Base-by-base conservation (phyloP, 768 basidiomycete species). In the Wakefieldia striispora region DNA sequence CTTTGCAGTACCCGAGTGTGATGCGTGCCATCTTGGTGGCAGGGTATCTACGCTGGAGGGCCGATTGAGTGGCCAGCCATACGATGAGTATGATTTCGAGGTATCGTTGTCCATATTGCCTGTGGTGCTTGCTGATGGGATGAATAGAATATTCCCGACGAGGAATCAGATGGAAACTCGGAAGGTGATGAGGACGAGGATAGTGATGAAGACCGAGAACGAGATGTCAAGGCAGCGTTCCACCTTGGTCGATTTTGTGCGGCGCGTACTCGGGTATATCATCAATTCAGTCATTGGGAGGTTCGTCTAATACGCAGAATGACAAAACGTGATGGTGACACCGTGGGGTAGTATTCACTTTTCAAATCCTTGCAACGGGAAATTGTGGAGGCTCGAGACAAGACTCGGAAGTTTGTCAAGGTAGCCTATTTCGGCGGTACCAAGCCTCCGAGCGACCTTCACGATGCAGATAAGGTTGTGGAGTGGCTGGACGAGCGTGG, bases 241-340 rank as follows among this genome's bases (percentile, higher is more conserved):
- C 67, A 83, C 57, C 74, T 92, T 4, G 90, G 90, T n/a, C 79
- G 86, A 29, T 91, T 90, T 61, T 93, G 90, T 63, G 89, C 85
- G 3, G 71, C 71, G 41, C 77, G 90, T 44, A 83, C 84, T 3
- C 70, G 65, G 44, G 79, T 83, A 16, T 93, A 79, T 57, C 90
- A 92, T 60, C 67, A 75, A 45, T 83, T 91, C 59, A 78, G 76
- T 17, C 90, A 93, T 59, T 93, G 90, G 90, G 89, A 91, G 81
- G 90, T 90, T 53, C 49, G 76, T 68, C 34, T 48, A 31, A 39
- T 54, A 29, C 31, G 13, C 31, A 33, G 14, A 20, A 16, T 35
- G 13, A 38, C 42, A 12, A 11, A 12, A 39, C 27, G 36, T 47
- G 50, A 52, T 12, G 27, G 34, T 40, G 14, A 33, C 50, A 48